Base-by-base conservation (phyloP, 2,329 filamentous ascomycete species). In the Diaporthe sp. region DNA sequence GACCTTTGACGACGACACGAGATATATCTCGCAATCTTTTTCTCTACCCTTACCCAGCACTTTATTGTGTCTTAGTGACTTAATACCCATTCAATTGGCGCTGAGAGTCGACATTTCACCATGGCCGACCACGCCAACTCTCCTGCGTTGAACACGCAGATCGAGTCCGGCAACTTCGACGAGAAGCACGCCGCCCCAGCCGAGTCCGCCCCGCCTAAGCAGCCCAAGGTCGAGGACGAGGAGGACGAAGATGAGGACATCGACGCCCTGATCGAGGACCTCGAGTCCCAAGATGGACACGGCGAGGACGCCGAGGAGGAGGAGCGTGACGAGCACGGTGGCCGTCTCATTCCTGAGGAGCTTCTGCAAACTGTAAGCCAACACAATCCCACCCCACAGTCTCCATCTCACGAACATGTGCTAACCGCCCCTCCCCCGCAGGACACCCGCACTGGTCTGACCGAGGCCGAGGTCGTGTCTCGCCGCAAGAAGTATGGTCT, bases 241-340 rank as follows among this genome's bases (percentile, higher is more conserved):
- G 93, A 94, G 67, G 93, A 95, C 31, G 93, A 94, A 61, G 93
- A 95, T 81, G 94, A 95, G 86, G 93, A 96, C 83, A 95, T 98
- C 79, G 94, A 97, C 82, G 92, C 92, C 81, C 89, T 98, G 81
- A 97, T 98, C 79, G 94, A 95, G 84, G 95, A 97, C 81, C 92
- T 97, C 79, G 94, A 97, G 86, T 95, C 93, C 57, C 89, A 95
- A 80, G 94, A 97, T 84, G 94, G 93, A 73, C 91, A 92, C 79
- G 75, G 70, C n/a, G 89, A 90, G 72, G 87, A 88, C 25, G 88
- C 92, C 39, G 91, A 88, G 68, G 86, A 89, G 55, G 85, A 89
- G 60, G 88, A 88, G 71, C 80, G 80, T 31, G 84, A 85, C 78
- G 77, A 79, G 15, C 77, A 86, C 85, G 90, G 89, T 78, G 92